phyloP scores from a whole-genome alignment of 2,329 filamentous ascomycete genomes.

The Harringtonia aguacate region DNA sequence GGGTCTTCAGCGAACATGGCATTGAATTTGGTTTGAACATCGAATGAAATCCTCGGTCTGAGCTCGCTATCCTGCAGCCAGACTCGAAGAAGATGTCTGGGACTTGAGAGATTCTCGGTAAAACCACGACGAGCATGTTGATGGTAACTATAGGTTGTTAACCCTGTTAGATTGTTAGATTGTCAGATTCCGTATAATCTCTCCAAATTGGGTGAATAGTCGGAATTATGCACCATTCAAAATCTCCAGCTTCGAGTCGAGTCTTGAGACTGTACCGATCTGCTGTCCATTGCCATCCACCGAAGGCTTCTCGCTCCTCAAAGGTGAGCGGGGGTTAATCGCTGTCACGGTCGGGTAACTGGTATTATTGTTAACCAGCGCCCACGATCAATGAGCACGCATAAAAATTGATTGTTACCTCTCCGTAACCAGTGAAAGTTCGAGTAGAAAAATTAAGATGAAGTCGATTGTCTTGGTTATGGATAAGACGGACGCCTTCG shows the following conservation, averaged over 20 bases:
- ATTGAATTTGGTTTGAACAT: not conserved
- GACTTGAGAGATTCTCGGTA: not conserved
- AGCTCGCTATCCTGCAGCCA: not conserved
- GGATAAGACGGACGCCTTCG: not conserved
- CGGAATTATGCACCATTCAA: not conserved
- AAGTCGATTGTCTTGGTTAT: not conserved
- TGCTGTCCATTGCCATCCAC: not conserved
- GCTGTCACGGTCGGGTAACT: not conserved
- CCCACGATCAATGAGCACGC: not conserved
- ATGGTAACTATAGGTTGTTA: not conserved
- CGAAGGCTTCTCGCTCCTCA: conserved; percentile 1
- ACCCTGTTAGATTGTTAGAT: not conserved
- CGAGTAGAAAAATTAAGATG: conserved; percentile 1
- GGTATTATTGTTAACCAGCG: not conserved
- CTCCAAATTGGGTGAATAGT: too few relatives aligned
- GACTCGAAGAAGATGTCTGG: not conserved
- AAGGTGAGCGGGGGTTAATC: not conserved
- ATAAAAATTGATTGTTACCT: not conserved
- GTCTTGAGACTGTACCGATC: not conserved
- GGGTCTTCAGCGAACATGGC: not conserved
- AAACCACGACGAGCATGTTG: not conserved
- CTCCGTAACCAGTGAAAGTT: conserved; percentile 1
- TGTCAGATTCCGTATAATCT: too few relatives aligned
- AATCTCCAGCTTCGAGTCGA: not conserved
- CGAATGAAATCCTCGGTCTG: not conserved